A percentile compares a stretch with the other conserved stretches of the same genome.
These are phyloP conservation scores for Malbranchea zuffiana DNA, from an alignment of 2,329 filamentous ascomycete genomes.

Conservation along the genomic window DNA sequence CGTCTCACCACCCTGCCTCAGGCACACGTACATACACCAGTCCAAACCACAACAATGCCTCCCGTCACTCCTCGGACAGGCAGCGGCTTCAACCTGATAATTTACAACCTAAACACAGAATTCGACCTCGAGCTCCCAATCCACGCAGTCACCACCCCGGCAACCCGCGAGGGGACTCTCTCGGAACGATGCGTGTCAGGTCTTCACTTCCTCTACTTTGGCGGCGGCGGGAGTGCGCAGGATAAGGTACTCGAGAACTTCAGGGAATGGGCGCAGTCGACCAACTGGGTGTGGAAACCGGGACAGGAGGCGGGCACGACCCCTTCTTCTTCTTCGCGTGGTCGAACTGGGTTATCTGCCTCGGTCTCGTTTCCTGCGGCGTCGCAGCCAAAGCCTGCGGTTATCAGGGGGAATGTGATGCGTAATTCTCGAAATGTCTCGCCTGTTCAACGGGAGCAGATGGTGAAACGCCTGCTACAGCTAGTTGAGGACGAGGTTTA, in stretches of 20 bases:
- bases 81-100: conserved; percentile 19
- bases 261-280: conserved; percentile 22
- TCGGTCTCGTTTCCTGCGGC: conserved; percentile 15
- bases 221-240: conserved; percentile 18
- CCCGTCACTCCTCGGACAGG: conserved; percentile 13
- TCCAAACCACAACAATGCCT: too few relatives aligned
- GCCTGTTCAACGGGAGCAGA: conserved; percentile 1
- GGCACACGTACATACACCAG: too few relatives aligned
- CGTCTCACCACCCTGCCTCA: too few relatives aligned
- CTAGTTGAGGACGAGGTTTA: conserved; percentile 1
- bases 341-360: too few relatives aligned
- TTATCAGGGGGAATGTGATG: conserved; percentile 3
- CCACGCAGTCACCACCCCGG: conserved; percentile 14
- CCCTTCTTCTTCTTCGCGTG: conserved; percentile 13
- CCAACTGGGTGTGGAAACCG: conserved; percentile 20
- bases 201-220: conserved; percentile 24
- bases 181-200: conserved; percentile 21
- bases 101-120: conserved; percentile 25
- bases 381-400: conserved; percentile 12
- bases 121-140: conserved; percentile 28
- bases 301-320: conserved; percentile 21
- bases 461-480: conserved; percentile 3
- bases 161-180: conserved; percentile 13
- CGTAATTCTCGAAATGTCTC: conserved; percentile 3
- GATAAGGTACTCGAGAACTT: conserved; percentile 22